Percentiles rank a stretch among this genome's conserved stretches.
These are phyloP conservation scores for Beta vulgaris DNA, from an alignment of 148 eudicot species.

Conservation along the genomic window DNA sequence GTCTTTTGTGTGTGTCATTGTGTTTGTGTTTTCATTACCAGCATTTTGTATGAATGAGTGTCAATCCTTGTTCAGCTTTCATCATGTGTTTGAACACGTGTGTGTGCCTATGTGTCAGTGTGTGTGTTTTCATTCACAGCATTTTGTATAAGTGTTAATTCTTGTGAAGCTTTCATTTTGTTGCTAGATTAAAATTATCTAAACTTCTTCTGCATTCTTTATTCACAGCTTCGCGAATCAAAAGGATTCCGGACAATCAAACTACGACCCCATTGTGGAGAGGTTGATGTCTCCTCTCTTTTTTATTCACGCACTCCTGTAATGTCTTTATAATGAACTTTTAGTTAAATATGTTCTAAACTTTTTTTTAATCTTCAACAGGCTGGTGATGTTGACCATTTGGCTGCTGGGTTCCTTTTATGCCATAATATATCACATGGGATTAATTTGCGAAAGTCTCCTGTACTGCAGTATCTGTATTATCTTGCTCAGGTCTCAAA, in stretches of 20 bases:
- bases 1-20: too few species aligned
- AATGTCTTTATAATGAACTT: background rate
- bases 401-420: slow-evolving; percentile 76
- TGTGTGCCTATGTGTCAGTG: too few species aligned
- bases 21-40: background rate
- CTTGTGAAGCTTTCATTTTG: background rate
- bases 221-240: slow-evolving; percentile 67
- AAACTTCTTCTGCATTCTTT: background rate
- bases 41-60: background rate
- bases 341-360: slow-evolving; percentile 3
- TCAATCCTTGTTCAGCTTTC: background rate
- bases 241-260: slow-evolving; percentile 71
- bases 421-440: slow-evolving; percentile 83
- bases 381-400: slow-evolving; percentile 85
- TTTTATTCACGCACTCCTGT: background rate
- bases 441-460: slow-evolving; percentile 71
- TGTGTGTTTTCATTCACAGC: background rate
- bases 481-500: slow-evolving; percentile 75
- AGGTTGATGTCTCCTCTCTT: slow-evolving; percentile 37
- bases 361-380: slow-evolving; percentile 22
- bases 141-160: background rate
- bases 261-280: slow-evolving; percentile 85
- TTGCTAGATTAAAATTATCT: background rate
- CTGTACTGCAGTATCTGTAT: slow-evolving; percentile 77
- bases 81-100: too few species aligned